phyloP scores from a whole-genome alignment of 1,284 basidiomycete genomes.

The Pseudozyma thailandica region DNA sequence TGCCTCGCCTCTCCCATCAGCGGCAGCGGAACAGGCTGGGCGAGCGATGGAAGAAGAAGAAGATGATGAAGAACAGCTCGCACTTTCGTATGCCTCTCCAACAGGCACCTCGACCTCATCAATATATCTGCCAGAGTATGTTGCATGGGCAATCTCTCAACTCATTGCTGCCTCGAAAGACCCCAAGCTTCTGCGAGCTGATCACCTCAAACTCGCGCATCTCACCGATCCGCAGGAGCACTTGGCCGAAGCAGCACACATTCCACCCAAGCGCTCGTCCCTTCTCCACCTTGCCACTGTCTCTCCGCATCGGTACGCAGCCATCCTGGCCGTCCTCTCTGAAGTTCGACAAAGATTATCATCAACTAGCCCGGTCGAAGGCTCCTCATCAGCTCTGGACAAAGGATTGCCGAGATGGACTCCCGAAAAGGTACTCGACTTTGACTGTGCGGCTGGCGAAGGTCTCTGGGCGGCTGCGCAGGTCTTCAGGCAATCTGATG shows the following conservation, averaged over 20 bases:
- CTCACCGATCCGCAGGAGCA: slow-evolving; percentile 41
- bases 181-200: slow-evolving; percentile 33
- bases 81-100: slow-evolving; percentile 25
- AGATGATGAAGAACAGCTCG: slow-evolving; percentile 19
- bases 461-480: slow-evolving; percentile 61
- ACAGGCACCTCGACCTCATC: slow-evolving; percentile 33
- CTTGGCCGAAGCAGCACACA: slow-evolving; percentile 29
- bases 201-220: slow-evolving; percentile 37
- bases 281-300: slow-evolving; percentile 43
- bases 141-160: slow-evolving; percentile 44
- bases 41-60: slow-evolving; percentile 4
- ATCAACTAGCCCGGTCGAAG: background rate
- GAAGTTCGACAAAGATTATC: slow-evolving; percentile 36
- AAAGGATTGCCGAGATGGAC: slow-evolving; percentile 36
- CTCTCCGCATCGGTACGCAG: slow-evolving; percentile 47
- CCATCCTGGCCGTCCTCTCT: slow-evolving; percentile 41
- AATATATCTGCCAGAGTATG: slow-evolving; percentile 44
- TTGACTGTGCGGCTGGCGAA: slow-evolving; percentile 53
- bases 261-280: slow-evolving; percentile 42
- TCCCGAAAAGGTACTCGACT: slow-evolving; percentile 54
- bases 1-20: background rate
- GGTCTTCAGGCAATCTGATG: slow-evolving; percentile 43
- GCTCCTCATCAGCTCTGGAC: background rate
- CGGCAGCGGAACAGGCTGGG: background rate
- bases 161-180: slow-evolving; percentile 39